A percentile compares a stretch with the other conserved stretches of the same genome.
Evolutionary conservation across 441 rosid genomes (phyloP).

Genomic region (Manihot esculenta): DNA sequence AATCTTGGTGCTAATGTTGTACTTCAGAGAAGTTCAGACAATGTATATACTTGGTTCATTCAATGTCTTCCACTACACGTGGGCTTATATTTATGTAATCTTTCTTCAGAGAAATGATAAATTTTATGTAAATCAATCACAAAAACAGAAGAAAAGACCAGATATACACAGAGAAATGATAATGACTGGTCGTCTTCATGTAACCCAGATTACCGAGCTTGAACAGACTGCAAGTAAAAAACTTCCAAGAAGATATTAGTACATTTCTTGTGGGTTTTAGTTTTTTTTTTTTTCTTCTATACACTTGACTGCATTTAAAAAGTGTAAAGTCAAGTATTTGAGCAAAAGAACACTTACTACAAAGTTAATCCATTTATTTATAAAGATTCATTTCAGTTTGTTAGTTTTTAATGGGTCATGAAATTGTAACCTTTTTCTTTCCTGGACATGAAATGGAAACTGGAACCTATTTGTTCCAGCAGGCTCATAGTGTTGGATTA

Average conservation of each 20-base stretch:
- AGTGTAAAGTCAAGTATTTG: too few relatives aligned
- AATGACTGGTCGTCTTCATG: not conserved
- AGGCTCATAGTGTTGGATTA: not conserved
- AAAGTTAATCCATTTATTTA: not conserved
- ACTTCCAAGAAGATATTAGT: too few relatives aligned
- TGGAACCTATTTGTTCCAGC: not conserved
- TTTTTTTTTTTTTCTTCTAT: too few relatives aligned
- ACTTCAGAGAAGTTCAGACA: not conserved
- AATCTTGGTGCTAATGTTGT: not conserved
- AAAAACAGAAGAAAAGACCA: not conserved
- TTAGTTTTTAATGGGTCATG: not conserved
- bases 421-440: too few relatives aligned
- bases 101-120: not conserved
- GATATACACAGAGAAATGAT: not conserved
- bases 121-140: not conserved
- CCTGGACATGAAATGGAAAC: too few relatives aligned
- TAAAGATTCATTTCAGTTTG: not conserved
- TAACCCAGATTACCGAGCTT: too few relatives aligned
- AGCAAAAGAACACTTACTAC: not conserved
- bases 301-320: too few relatives aligned
- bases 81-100: not conserved
- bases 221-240: too few relatives aligned
- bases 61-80: not conserved
- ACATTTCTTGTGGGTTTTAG: too few relatives aligned
- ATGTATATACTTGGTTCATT: not conserved